Percentiles rank a stretch among this genome's conserved stretches.
Evolutionary conservation across 2,329 filamentous ascomycete species (phyloP).

Genomic region (Fragosphaeria purpurea): DNA sequence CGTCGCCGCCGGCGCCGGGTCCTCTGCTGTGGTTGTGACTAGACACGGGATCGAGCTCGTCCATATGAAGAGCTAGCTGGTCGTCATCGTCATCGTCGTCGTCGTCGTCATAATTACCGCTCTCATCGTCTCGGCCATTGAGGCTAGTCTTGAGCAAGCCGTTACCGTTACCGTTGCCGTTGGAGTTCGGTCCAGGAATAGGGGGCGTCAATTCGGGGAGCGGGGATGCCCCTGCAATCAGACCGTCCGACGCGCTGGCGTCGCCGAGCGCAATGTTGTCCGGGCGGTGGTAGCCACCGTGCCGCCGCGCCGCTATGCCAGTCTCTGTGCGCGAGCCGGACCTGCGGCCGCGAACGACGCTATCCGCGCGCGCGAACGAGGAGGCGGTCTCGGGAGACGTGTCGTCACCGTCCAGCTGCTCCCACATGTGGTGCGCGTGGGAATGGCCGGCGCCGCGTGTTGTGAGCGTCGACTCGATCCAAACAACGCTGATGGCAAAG

Average conservation of each 20-base stretch:
- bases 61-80: slow-evolving; percentile 30
- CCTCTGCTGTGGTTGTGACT: slow-evolving; percentile 9
- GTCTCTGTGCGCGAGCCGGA: slow-evolving; percentile 5
- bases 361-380: slow-evolving; percentile 11
- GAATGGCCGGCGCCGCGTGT: slow-evolving; percentile 54
- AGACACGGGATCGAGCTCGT: slow-evolving; percentile 42
- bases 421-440: slow-evolving; percentile 49
- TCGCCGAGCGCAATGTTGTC: slow-evolving; percentile 41
- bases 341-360: not conserved
- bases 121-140: slow-evolving; percentile 13
- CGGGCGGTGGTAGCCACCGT: slow-evolving; percentile 28
- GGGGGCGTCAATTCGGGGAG: slow-evolving; percentile 43
- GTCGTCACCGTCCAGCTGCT: slow-evolving; percentile 32
- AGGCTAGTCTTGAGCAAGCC: slow-evolving; percentile 4
- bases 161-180: not conserved
- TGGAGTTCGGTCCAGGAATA: slow-evolving; percentile 7
- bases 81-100: slow-evolving; percentile 47
- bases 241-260: slow-evolving; percentile 39
- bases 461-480: slow-evolving; percentile 82
- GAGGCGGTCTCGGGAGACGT: slow-evolving; percentile 11
- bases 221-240: slow-evolving; percentile 50
- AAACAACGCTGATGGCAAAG: slow-evolving; percentile 71
- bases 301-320: slow-evolving; percentile 29
- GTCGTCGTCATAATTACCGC: slow-evolving; percentile 26
- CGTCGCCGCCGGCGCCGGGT: not conserved